Conservation (phyloP, 495 filamentous ascomycete genomes). For the Xylaria acuta region DNA sequence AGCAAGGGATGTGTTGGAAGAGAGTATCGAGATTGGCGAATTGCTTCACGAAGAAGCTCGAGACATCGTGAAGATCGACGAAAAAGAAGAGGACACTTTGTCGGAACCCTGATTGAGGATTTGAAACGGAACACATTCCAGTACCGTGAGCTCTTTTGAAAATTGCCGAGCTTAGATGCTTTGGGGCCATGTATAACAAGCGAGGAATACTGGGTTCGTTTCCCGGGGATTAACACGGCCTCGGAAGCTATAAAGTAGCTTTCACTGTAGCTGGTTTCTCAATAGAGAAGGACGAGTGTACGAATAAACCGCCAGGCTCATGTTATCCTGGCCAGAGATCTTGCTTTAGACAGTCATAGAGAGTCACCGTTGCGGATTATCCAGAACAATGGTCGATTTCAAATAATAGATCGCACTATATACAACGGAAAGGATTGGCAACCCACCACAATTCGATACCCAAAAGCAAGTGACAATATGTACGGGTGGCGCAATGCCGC, state of each 20-base stretch:
- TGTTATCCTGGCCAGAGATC: not conserved
- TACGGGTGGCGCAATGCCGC: not conserved
- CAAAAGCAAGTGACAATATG: not conserved
- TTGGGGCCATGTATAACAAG: conserved; percentile 1
- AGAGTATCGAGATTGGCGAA: conserved; percentile 80
- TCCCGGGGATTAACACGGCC: not conserved
- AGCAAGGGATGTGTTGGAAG: conserved; percentile 71
- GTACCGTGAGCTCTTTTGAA: not conserved
- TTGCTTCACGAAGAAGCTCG: conserved; percentile 72
- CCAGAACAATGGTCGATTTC: not conserved
- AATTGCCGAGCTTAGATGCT: not conserved
- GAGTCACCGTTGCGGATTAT: not conserved
- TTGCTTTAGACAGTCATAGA: not conserved
- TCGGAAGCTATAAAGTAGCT: conserved; percentile 8
- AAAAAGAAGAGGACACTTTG: conserved; percentile 44
- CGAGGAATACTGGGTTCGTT: not conserved
- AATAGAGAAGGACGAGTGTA: not conserved
- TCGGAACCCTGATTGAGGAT: not conserved
- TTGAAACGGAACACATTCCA: not conserved
- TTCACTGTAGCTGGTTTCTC: not conserved
- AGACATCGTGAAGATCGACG: conserved; percentile 62
- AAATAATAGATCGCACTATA: not conserved
- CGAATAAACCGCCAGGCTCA: not conserved
- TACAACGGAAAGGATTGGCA: conserved; percentile 8
- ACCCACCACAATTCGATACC: not conserved